A percentile compares a stretch with the other conserved stretches of the same genome.
Conservation (phyloP, 2,329 filamentous ascomycete species). For the Aspergillus fijiensis region DNA sequence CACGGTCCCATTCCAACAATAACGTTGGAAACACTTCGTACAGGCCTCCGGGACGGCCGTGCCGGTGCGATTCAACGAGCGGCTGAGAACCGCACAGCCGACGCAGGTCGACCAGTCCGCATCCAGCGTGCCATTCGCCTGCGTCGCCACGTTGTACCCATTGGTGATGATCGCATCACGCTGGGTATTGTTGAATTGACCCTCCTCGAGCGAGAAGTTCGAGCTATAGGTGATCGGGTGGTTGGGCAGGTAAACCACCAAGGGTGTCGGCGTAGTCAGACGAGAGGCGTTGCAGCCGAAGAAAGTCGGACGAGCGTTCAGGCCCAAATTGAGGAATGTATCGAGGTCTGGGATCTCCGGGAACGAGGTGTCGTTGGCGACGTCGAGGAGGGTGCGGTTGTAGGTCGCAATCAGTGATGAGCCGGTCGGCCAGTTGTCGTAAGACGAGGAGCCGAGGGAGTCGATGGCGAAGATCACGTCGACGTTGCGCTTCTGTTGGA, state of each 20-base stretch:
- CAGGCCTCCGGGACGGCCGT: slow-evolving; percentile 68
- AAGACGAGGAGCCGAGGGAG: slow-evolving; percentile 63
- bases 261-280: slow-evolving; percentile 56
- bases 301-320: slow-evolving; percentile 71
- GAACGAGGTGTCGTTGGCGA: slow-evolving; percentile 66
- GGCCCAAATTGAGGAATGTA: slow-evolving; percentile 70
- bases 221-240: slow-evolving; percentile 70
- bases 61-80: slow-evolving; percentile 68
- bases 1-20: slow-evolving; percentile 83
- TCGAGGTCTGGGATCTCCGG: slow-evolving; percentile 68
- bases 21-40: slow-evolving; percentile 69
- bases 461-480: slow-evolving; percentile 79
- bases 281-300: slow-evolving; percentile 73
- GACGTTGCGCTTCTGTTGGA: slow-evolving; percentile 65
- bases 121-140: slow-evolving; percentile 73
- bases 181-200: slow-evolving; percentile 60
- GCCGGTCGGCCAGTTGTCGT: slow-evolving; percentile 70
- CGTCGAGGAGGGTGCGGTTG: slow-evolving; percentile 57
- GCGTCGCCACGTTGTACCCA: slow-evolving; percentile 76
- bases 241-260: slow-evolving; percentile 85
- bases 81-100: slow-evolving; percentile 75
- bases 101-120: slow-evolving; percentile 74
- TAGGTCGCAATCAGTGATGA: slow-evolving; percentile 70
- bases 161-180: slow-evolving; percentile 79
- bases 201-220: slow-evolving; percentile 75